phyloP scores from a whole-genome alignment of 257 asterid genomes.

The Nicotiana otophora region DNA sequence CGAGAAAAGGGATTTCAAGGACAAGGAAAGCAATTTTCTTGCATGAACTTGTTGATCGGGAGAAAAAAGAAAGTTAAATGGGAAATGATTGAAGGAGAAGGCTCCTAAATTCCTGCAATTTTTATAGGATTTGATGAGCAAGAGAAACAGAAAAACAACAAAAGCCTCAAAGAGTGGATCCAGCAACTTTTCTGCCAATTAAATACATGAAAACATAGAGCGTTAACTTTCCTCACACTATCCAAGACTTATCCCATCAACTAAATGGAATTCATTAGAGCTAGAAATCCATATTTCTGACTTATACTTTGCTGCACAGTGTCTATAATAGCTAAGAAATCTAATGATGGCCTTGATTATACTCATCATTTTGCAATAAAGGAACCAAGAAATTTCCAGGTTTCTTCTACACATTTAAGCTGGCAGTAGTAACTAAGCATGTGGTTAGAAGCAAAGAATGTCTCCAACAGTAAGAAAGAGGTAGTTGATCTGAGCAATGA shows the following conservation, averaged over 20 bases:
- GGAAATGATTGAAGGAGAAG: background rate
- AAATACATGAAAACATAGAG: background rate
- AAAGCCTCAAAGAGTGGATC: background rate
- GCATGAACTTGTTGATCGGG: background rate
- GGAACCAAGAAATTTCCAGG: background rate
- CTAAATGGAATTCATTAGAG: background rate
- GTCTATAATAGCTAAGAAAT: background rate
- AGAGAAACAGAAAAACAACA: background rate
- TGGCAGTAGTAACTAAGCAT: background rate
- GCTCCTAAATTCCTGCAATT: background rate
- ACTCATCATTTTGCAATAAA: background rate
- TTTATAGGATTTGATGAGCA: background rate
- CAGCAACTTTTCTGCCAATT: background rate
- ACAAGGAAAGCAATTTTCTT: background rate
- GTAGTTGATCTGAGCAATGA: background rate
- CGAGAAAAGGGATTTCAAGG: background rate
- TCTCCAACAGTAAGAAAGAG: background rate
- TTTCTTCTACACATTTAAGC: background rate
- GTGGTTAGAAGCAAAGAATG: background rate
- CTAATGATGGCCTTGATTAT: background rate
- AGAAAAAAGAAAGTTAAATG: background rate
- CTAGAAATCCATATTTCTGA: background rate
- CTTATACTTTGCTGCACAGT: background rate
- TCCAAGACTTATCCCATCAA: background rate
- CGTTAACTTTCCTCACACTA: background rate